phyloP scores from a whole-genome alignment of 306 rosid species.

The Citrullus amarus region DNA sequence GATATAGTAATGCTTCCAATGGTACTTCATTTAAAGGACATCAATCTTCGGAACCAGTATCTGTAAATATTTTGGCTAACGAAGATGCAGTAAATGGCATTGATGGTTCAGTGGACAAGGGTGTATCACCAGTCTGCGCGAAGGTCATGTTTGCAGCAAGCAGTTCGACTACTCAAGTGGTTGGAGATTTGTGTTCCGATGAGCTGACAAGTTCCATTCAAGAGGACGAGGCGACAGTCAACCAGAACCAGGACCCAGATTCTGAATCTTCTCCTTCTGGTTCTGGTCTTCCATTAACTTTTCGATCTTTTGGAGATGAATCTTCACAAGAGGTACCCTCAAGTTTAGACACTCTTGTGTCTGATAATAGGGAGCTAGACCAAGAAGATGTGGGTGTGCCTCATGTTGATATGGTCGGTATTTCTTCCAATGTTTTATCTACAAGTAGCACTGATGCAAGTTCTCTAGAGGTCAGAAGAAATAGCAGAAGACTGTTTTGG shows the following conservation, averaged over 20 bases:
- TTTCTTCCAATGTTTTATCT: slow-evolving; percentile 62
- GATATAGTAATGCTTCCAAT: slow-evolving; percentile 48
- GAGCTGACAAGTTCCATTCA: slow-evolving; percentile 37
- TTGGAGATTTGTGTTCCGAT: slow-evolving; percentile 23
- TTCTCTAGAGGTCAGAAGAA: slow-evolving; percentile 63
- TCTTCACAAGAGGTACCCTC: slow-evolving; percentile 44
- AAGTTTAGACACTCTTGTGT: slow-evolving; percentile 60
- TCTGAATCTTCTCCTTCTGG: slow-evolving; percentile 30
- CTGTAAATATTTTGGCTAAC: slow-evolving; percentile 63
- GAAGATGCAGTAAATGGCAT: slow-evolving; percentile 43
- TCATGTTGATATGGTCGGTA: slow-evolving; percentile 72
- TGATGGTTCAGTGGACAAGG: slow-evolving; percentile 44
- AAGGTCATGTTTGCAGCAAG: slow-evolving; percentile 31
- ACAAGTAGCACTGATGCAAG: slow-evolving; percentile 35
- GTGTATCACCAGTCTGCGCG: slow-evolving; percentile 28
- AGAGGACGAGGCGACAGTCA: slow-evolving; percentile 15
- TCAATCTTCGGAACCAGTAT: slow-evolving; percentile 57
- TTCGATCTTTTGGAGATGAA: slow-evolving; percentile 41
- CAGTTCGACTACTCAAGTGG: slow-evolving; percentile 39
- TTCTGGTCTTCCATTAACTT: slow-evolving; percentile 37
- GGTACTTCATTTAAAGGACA: slow-evolving; percentile 58
- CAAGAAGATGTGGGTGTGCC: slow-evolving; percentile 43
- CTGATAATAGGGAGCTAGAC: slow-evolving; percentile 62
- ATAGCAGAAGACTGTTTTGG: slow-evolving; percentile 73
- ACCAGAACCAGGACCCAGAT: slow-evolving; percentile 16